Conservation (phyloP, 345 rosid genomes). For the Eucalyptus marginata region DNA sequence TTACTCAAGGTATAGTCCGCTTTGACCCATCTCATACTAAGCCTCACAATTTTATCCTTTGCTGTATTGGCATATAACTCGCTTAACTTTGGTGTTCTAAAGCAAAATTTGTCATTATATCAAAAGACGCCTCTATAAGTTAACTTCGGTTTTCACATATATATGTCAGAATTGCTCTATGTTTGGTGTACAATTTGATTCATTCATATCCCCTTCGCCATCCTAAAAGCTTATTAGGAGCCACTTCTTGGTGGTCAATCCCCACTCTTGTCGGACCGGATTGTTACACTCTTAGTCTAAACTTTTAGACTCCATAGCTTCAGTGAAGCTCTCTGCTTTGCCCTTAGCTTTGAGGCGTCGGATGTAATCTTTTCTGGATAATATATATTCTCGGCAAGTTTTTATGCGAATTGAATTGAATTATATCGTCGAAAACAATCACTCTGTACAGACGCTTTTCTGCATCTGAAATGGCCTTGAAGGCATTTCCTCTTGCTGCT, state of each 20-base stretch:
- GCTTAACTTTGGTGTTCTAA: too few species aligned
- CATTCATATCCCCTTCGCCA: too few species aligned
- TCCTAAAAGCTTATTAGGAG: too few species aligned
- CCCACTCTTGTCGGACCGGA: fast-evolving
- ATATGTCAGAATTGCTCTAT: too few species aligned
- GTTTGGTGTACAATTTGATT: fast-evolving
- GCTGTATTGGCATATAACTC: too few species aligned
- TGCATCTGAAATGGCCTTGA: neutral
- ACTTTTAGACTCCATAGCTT: neutral
- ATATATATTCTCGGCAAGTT: neutral
- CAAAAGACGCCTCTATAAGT: too few species aligned
- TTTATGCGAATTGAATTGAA: neutral
- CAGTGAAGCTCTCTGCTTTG: neutral
- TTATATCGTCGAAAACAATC: neutral
- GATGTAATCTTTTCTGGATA: neutral
- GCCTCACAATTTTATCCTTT: too few species aligned
- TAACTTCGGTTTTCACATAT: too few species aligned
- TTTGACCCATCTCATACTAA: too few species aligned
- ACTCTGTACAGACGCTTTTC: neutral
- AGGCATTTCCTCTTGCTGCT: neutral
- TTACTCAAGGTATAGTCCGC: too few species aligned
- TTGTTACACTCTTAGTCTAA: neutral
- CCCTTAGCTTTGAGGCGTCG: neutral
- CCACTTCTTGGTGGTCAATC: too few species aligned
- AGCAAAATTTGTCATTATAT: too few species aligned